Evolutionary conservation across 495 filamentous ascomycete species (phyloP).

Genomic region (Talaromyces trachyspermus): DNA sequence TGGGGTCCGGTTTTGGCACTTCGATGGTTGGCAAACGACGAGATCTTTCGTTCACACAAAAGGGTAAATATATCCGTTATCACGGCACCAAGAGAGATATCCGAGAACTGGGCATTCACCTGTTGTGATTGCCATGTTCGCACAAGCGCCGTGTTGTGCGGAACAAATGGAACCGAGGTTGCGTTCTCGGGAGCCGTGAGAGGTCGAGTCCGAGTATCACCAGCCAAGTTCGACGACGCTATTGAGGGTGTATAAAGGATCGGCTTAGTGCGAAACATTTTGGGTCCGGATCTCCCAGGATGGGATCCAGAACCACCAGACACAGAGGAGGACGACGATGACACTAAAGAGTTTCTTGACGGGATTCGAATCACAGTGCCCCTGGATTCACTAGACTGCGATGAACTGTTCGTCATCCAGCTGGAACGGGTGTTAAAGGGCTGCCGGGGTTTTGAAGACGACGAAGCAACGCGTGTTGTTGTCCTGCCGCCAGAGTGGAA

Average conservation of each 20-base stretch:
- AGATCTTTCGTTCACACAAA: slow-evolving; percentile 62
- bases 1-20: slow-evolving; percentile 58
- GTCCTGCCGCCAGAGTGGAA: slow-evolving; percentile 45
- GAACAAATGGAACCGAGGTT: slow-evolving; percentile 7
- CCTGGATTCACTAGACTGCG: slow-evolving; percentile 26
- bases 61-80: slow-evolving; percentile 71
- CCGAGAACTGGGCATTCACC: slow-evolving; percentile 24
- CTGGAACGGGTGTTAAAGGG: not conserved
- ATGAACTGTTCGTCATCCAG: slow-evolving; percentile 15
- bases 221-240: slow-evolving; percentile 24
- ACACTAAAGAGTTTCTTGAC: slow-evolving; percentile 27
- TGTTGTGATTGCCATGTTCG: slow-evolving; percentile 38
- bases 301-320: slow-evolving; percentile 23
- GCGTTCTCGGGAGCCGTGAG: slow-evolving; percentile 12
- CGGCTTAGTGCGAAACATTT: slow-evolving; percentile 21
- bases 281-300: slow-evolving; percentile 10
- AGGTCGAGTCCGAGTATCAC: slow-evolving; percentile 13
- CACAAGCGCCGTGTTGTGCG: slow-evolving; percentile 21
- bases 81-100: slow-evolving; percentile 35
- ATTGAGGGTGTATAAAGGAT: slow-evolving; percentile 30
- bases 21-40: slow-evolving; percentile 67
- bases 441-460: slow-evolving; percentile 1
- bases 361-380: slow-evolving; percentile 36
- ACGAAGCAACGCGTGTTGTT: slow-evolving; percentile 4
- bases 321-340: slow-evolving; percentile 30